Evolutionary conservation across 371 early-diverging fungal genomes (phyloP).

Genomic region (Haplosporangium sp.): DNA sequence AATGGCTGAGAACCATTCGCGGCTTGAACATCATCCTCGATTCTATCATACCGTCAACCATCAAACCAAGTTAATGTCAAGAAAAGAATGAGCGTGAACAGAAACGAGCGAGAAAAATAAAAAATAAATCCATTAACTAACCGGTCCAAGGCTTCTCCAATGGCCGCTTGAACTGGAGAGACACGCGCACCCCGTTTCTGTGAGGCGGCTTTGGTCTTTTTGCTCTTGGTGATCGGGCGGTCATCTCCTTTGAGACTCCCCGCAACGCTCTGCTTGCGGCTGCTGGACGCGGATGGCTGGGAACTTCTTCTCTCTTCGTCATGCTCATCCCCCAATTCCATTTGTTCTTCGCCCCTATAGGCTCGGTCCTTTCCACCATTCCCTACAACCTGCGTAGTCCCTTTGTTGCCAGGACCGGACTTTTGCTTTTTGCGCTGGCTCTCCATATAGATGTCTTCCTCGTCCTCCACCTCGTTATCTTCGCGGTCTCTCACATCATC

Average conservation of each 20-base stretch:
- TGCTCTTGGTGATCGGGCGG: neutral
- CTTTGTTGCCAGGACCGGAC: neutral
- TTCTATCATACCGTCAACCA: conserved; percentile 10
- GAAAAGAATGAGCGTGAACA: no score
- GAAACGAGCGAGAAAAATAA: neutral
- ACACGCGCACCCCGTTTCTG: conserved; percentile 18
- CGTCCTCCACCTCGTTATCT: conserved; percentile 7
- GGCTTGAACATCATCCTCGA: conserved; percentile 28
- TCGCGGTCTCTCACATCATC: conserved; percentile 22
- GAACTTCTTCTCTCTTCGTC: neutral
- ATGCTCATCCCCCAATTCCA: conserved; percentile 8
- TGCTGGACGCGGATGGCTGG: conserved; percentile 12
- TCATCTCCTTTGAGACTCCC: conserved; percentile 9
- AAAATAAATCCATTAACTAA: conserved; percentile 6
- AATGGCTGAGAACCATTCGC: conserved; percentile 13
- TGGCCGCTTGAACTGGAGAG: conserved; percentile 5
- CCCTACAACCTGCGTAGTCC: neutral
- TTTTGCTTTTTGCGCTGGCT: conserved; percentile 16
- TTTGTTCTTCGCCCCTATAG: neutral
- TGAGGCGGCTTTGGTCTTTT: conserved; percentile 12
- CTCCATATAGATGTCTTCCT: neutral
- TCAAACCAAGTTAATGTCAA: no score
- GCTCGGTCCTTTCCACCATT: neutral
- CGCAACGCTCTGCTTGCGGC: conserved; percentile 21
- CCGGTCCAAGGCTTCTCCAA: conserved; percentile 34